Evolutionary conservation across 306 rosid genomes (phyloP), one percentile per base, ranked within the genome.

Genomic region (Prunus armeniaca): DNA sequence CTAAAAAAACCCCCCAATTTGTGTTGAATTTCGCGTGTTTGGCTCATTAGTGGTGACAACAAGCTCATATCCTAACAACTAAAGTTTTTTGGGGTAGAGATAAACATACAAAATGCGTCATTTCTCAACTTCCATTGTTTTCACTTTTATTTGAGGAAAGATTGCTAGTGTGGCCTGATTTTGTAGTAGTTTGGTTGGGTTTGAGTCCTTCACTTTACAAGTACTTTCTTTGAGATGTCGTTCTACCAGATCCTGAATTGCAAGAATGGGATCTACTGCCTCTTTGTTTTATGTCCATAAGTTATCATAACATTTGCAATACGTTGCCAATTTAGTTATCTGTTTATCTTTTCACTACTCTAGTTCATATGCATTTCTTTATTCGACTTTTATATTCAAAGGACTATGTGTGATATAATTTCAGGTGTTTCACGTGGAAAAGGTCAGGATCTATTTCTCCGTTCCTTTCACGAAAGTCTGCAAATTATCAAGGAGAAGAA

Each of bases 381-480:
- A 56, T 22, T 67, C 12, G 3, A 30, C 25, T 20, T 10, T 25
- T 20, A 62, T 69, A 57, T 67, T 47, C 74, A 85, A 74, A 85
- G 56, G 71, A 12, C 72, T 18, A 28, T 41, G 67, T 1, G 70
- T 78, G 66, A 51, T 67, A 51, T 70, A 78, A 73, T 47, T 81
- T 81, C 86, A 92, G 98, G 98, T 85, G 97, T 92, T 75, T 95
- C 98, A 25, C 92, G 96, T 20, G 98, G 96, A 65, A 95, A 95
- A 84, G 97, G 97, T 58, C 97, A 92, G 87, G 97, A 95, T 86
- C 89, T 92, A 55, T 95, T 95, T 92, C 97, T 92, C 25, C 89
- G 82, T n/a, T 80, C 99, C 61, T 92, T 95, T 74, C 65, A 86
- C 82, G 88, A 88, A 65, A 87, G 96, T 81, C 74, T 92, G 89